A percentile compares a stretch with the other conserved stretches of the same genome.
phyloP scores from a whole-genome alignment of 2,329 filamentous ascomycete species.

The Xylariomycetidae sp. region DNA sequence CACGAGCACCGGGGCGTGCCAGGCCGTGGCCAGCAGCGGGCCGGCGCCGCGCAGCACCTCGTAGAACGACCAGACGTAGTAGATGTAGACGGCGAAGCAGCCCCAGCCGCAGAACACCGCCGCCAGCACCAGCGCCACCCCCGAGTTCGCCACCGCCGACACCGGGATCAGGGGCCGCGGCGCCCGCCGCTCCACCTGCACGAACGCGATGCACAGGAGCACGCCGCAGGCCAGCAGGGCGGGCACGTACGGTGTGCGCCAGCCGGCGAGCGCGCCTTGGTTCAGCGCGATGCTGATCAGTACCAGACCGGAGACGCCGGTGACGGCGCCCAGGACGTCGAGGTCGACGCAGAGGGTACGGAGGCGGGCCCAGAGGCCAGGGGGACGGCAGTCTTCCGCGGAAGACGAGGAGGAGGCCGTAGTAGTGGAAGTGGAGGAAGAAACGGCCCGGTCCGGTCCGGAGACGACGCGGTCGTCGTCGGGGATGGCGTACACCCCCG shows the following conservation, averaged over 20 bases:
- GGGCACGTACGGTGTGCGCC: conserved; percentile 45
- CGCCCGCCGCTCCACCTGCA: conserved; percentile 43
- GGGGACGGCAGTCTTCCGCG: conserved; percentile 3
- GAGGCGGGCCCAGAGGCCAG: conserved; percentile 10
- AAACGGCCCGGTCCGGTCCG: no score
- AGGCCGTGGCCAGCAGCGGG: conserved; percentile 32
- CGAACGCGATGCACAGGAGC: conserved; percentile 43
- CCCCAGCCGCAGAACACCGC: conserved; percentile 42
- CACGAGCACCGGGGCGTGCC: conserved; percentile 32
- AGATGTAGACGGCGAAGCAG: conserved; percentile 39
- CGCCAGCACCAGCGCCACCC: conserved; percentile 43
- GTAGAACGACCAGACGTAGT: conserved; percentile 38
- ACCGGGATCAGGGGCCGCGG: conserved; percentile 47
- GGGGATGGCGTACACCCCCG: conserved; percentile 21
- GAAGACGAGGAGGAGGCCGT: conserved; percentile 4
- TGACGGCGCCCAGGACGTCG: conserved; percentile 23
- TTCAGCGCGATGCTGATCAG: conserved; percentile 56
- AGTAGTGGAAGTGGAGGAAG: no score
- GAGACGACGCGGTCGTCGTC: conserved; percentile 3
- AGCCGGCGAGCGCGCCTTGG: conserved; percentile 48
- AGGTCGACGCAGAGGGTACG: conserved; percentile 17
- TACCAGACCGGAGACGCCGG: conserved; percentile 45
- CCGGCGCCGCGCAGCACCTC: conserved; percentile 30
- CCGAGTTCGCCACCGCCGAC: conserved; percentile 37
- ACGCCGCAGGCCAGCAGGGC: conserved; percentile 44